Evolutionary conservation across 371 early-diverging fungal species (phyloP).

Genomic region (Fennellomyces sp.): DNA sequence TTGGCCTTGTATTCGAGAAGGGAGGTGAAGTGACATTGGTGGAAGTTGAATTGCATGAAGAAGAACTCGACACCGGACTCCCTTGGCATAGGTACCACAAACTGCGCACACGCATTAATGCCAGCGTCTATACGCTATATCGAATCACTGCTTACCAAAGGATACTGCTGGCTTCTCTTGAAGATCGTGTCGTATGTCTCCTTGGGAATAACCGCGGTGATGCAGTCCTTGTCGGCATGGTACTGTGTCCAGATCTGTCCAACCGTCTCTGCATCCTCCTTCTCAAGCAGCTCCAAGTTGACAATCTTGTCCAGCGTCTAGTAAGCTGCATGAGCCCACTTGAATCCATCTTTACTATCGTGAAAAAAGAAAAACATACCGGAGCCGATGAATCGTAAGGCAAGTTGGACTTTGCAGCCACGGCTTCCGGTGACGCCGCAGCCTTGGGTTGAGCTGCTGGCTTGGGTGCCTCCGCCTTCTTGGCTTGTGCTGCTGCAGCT

Average conservation of each 20-base stretch:
- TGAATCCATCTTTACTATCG: not conserved
- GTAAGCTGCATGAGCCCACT: not conserved
- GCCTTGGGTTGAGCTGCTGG: conserved; percentile 16
- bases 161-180: conserved; percentile 65
- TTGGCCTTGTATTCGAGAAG: conserved; percentile 91
- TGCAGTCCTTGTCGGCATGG: conserved; percentile 69
- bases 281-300: conserved; percentile 68
- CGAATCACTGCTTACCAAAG: conserved; percentile 74
- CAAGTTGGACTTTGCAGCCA: conserved; percentile 32
- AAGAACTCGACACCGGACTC: conserved; percentile 88
- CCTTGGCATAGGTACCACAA: conserved; percentile 87
- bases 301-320: conserved; percentile 81
- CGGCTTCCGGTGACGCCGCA: conserved; percentile 31
- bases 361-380: conserved; percentile 18
- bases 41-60: conserved; percentile 81
- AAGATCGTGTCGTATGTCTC: conserved; percentile 72
- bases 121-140: not conserved
- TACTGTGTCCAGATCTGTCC: conserved; percentile 84
- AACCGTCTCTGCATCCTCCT: conserved; percentile 69
- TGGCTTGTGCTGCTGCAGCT: conserved; percentile 23
- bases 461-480: conserved; percentile 14
- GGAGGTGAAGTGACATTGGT: conserved; percentile 86
- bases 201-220: conserved; percentile 79
- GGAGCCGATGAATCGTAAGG: conserved; percentile 53
- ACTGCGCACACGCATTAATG: conserved; percentile 65